Conservation (phyloP, 164 flowering plant species). For the Umbilicus rupestris region DNA sequence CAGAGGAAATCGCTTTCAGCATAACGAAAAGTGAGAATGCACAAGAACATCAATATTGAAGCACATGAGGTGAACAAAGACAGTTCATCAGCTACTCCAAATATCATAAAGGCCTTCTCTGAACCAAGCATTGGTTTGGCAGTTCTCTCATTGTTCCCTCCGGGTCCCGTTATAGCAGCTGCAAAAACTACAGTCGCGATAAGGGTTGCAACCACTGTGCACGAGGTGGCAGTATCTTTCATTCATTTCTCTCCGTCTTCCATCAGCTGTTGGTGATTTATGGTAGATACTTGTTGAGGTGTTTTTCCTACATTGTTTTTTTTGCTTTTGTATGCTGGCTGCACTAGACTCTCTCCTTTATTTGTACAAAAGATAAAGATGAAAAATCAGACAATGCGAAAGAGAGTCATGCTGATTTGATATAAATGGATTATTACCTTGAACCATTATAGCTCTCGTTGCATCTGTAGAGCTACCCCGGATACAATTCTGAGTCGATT, state of each 20-base stretch:
- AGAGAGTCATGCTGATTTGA: too few relatives aligned
- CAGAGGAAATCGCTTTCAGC: too few relatives aligned
- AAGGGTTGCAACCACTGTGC: slow-evolving; percentile 1
- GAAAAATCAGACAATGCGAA: too few relatives aligned
- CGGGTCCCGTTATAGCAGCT: slow-evolving; percentile 9
- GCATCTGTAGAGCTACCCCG: slow-evolving; percentile 20
- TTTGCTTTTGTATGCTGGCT: background rate
- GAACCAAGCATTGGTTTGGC: too few relatives aligned
- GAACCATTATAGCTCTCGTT: slow-evolving; percentile 18
- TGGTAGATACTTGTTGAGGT: background rate
- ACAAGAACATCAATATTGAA: too few relatives aligned
- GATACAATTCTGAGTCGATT: slow-evolving; percentile 8
- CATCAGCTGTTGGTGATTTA: too few relatives aligned
- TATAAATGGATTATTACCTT: too few relatives aligned
- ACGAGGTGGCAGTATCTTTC: slow-evolving; percentile 3
- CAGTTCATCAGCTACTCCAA: too few relatives aligned
- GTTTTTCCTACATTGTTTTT: background rate
- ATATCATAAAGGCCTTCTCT: too few relatives aligned
- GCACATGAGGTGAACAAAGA: too few relatives aligned
- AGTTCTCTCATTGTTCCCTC: slow-evolving; percentile 1
- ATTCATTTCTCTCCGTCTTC: slow-evolving; percentile 7
- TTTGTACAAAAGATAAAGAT: too few relatives aligned
- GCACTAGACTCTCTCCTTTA: slow-evolving; percentile 11
- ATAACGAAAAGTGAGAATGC: too few relatives aligned
- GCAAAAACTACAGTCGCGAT: background rate